These are phyloP conservation scores for Rhynchosporium agropyri DNA, from an alignment of 2,329 filamentous ascomycete species.

Conservation along the genomic window DNA sequence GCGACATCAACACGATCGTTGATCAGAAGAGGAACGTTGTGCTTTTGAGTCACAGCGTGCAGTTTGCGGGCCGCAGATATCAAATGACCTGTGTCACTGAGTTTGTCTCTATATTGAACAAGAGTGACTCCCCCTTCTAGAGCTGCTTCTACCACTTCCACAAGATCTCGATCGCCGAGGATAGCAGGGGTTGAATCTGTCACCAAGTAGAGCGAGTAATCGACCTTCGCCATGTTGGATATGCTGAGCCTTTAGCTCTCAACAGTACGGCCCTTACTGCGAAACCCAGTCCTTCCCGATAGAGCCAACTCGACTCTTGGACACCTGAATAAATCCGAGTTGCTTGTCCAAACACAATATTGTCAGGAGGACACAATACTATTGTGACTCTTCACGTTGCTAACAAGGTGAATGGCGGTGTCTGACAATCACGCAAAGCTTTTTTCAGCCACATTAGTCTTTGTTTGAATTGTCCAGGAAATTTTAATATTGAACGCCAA, in stretches of 20 bases:
- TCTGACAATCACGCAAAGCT: not conserved
- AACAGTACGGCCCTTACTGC: not conserved
- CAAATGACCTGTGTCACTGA: constrained; percentile 70
- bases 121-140: constrained; percentile 79
- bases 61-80: constrained; percentile 71
- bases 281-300: not conserved
- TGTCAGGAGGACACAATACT: not conserved
- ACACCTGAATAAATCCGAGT: not conserved
- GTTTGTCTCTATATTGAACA: constrained; percentile 92
- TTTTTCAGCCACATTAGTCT: constrained; percentile 4
- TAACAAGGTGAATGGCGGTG: not conserved
- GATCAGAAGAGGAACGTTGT: constrained; percentile 80
- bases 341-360: not conserved
- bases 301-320: not conserved
- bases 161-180: constrained; percentile 71
- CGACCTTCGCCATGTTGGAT: constrained; percentile 46
- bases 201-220: constrained; percentile 87
- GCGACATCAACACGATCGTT: constrained; percentile 94
- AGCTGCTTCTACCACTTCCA: constrained; percentile 73
- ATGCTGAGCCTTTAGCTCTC: not conserved
- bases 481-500: not conserved
- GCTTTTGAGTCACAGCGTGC: constrained; percentile 67
- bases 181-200: constrained; percentile 90
- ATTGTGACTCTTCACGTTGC: not conserved
- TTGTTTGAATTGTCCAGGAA: not conserved